phyloP scores from a whole-genome alignment of 768 basidiomycete genomes.

The Cystobasidium tubakii region DNA sequence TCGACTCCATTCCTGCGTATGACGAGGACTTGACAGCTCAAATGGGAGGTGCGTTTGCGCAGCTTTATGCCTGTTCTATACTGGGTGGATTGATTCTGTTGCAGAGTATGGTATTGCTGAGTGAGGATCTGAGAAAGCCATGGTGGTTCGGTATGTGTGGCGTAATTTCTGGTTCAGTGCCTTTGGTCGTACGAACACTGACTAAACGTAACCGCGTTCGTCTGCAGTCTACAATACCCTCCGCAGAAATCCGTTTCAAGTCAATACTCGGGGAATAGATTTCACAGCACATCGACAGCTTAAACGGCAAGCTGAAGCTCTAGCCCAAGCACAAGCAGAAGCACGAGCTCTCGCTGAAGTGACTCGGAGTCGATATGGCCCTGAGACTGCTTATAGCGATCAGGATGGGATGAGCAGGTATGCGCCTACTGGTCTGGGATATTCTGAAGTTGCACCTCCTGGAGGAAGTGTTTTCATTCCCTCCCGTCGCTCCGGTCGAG shows the following conservation, averaged over 20 bases:
- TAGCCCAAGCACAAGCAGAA: background rate
- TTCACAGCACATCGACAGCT: conserved; percentile 2
- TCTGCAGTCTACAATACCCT: background rate
- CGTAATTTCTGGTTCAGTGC: no score
- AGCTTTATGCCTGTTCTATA: conserved; percentile 18
- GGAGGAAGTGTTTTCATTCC: conserved; percentile 6
- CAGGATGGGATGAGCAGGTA: background rate
- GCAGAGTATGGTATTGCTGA: background rate
- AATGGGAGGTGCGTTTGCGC: conserved; percentile 10
- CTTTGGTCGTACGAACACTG: no score
- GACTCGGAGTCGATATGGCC: background rate
- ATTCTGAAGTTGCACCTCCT: background rate
- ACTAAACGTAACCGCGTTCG: no score
- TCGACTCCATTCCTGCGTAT: background rate
- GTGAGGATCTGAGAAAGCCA: conserved; percentile 4
- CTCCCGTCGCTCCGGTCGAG: background rate
- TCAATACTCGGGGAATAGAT: background rate
- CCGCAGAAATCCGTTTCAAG: background rate
- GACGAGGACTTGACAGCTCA: background rate
- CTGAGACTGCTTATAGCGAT: background rate
- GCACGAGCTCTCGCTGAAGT: background rate
- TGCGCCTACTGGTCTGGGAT: background rate
- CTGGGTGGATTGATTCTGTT: conserved; percentile 2
- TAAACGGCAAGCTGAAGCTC: background rate
- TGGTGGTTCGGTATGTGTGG: conserved; percentile 11